phyloP scores from a whole-genome alignment of 2,329 filamentous ascomycete genomes.

The Nannizziopsis arthrosporioides region DNA sequence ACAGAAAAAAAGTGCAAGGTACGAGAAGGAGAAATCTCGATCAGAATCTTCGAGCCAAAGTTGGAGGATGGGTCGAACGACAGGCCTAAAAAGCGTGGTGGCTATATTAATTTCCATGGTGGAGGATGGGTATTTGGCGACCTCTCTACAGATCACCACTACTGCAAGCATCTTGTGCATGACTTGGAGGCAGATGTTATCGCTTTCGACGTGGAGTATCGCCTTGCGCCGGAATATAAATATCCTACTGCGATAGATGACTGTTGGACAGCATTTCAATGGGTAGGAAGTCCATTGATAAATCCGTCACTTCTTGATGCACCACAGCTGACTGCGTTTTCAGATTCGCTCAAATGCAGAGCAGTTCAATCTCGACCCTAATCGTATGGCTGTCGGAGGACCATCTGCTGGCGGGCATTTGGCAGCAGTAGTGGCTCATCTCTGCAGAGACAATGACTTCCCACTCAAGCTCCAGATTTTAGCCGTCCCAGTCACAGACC shows the following conservation, averaged over 20 bases:
- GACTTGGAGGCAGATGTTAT: constrained; percentile 30
- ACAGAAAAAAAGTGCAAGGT: constrained; percentile 33
- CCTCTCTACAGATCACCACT: constrained; percentile 29
- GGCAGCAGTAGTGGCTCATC: constrained; percentile 29
- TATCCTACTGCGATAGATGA: constrained; percentile 32
- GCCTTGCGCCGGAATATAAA: constrained; percentile 30
- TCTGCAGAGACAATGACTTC: constrained; percentile 28
- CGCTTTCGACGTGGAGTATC: constrained; percentile 37
- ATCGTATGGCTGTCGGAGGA: constrained; percentile 30
- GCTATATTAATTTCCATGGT: constrained; percentile 34
- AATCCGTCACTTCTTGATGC: background rate
- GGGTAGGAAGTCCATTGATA: constrained; percentile 21
- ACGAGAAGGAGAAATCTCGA: constrained; percentile 29
- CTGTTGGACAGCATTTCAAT: constrained; percentile 32
- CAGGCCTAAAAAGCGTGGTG: constrained; percentile 24
- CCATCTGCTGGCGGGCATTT: constrained; percentile 32
- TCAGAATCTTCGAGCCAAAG: constrained; percentile 32
- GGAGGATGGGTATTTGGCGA: constrained; percentile 37
- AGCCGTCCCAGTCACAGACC: constrained; percentile 28
- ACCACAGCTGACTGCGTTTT: constrained; percentile 1
- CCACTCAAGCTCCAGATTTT: constrained; percentile 30
- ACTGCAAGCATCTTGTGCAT: constrained; percentile 33
- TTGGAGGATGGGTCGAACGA: constrained; percentile 19
- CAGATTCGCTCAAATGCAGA: constrained; percentile 25
- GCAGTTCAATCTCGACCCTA: constrained; percentile 27